These are phyloP conservation scores for Arthromyces matolae DNA, from an alignment of 768 basidiomycete species.

Conservation along the genomic window DNA sequence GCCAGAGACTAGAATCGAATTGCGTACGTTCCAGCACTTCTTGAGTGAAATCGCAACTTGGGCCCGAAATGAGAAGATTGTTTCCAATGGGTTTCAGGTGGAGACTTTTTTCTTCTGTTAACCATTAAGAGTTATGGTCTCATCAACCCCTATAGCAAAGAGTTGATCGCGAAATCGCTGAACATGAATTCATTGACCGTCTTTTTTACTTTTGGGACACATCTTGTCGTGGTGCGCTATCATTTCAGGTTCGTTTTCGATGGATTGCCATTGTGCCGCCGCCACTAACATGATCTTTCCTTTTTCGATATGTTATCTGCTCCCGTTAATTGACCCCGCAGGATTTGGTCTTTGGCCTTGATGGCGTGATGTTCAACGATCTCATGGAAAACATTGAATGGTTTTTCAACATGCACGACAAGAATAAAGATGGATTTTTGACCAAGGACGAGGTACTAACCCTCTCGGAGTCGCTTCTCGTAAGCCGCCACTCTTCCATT, in stretches of 20 bases:
- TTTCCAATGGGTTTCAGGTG: slow-evolving; percentile 91
- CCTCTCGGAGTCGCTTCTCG: slow-evolving; percentile 89
- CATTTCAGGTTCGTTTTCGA: slow-evolving; percentile 63
- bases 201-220: slow-evolving; percentile 95
- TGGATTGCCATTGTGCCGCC: neutral
- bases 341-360: slow-evolving; percentile 87
- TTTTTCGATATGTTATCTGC: neutral
- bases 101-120: slow-evolving; percentile 7
- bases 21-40: slow-evolving; percentile 84
- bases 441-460: slow-evolving; percentile 97
- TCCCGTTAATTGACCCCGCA: slow-evolving; percentile 25
- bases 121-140: neutral
- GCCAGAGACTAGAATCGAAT: slow-evolving; percentile 85
- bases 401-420: slow-evolving; percentile 96
- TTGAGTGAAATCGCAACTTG: slow-evolving; percentile 91
- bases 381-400: slow-evolving; percentile 98
- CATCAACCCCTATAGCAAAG: slow-evolving; percentile 56
- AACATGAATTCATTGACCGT: slow-evolving; percentile 93
- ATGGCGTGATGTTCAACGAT: slow-evolving; percentile 93
- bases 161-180: slow-evolving; percentile 84
- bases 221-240: slow-evolving; percentile 74
- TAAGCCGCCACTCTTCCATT: slow-evolving; percentile 34
- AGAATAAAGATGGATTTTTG: slow-evolving; percentile 92
- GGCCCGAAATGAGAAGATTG: slow-evolving; percentile 92
- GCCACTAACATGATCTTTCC: neutral